Conservation (phyloP, 192 early-diverging fungal genomes). For the Linnemannia exigua region DNA sequence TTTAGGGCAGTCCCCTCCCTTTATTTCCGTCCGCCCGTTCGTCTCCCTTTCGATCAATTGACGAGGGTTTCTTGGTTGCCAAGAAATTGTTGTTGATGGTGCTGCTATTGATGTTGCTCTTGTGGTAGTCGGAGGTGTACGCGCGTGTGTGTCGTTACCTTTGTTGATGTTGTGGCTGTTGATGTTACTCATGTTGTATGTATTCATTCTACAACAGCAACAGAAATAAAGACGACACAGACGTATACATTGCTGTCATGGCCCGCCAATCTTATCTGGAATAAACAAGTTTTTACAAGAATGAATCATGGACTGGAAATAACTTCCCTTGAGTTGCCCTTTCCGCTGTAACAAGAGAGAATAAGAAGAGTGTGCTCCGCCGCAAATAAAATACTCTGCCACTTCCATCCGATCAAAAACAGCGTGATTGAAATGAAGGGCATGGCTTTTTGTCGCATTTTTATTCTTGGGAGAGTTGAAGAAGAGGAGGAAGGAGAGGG, state of each 20-base stretch:
- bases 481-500: not conserved
- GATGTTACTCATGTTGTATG: not conserved
- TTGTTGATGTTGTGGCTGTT: not conserved
- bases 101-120: not conserved
- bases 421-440: too few species aligned
- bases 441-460: too few species aligned
- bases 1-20: not conserved
- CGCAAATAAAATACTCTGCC: too few species aligned
- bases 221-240: not conserved
- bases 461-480: too few species aligned
- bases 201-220: too few species aligned
- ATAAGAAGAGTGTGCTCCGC: not conserved
- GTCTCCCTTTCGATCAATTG: not conserved
- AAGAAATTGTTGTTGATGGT: not conserved
- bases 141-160: too few species aligned
- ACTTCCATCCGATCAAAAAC: too few species aligned
- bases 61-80: not conserved
- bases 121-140: not conserved
- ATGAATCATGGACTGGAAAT: slow-evolving; percentile 11
- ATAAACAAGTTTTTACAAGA: not conserved
- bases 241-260: slow-evolving; percentile 7
- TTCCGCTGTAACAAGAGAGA: not conserved
- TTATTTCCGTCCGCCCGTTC: not conserved
- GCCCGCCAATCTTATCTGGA: not conserved
- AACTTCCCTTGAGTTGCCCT: not conserved